Evolutionary conservation across 2,329 filamentous ascomycete genomes (phyloP).

Genomic region (Botrytis deweyae): DNA sequence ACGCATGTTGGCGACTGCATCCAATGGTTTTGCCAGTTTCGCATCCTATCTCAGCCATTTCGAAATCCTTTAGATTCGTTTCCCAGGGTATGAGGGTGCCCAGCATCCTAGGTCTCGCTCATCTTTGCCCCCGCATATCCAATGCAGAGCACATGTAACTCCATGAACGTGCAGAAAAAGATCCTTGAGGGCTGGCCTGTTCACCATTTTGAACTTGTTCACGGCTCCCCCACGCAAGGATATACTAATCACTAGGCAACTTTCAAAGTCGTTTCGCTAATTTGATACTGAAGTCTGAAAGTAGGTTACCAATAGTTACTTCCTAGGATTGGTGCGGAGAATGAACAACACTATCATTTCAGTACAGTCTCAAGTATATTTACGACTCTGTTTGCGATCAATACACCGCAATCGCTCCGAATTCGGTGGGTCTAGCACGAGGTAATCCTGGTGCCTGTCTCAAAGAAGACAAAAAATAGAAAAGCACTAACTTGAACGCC

Average conservation of each 20-base stretch:
- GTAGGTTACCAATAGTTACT: conserved; percentile 1
- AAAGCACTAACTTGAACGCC: conserved; percentile 1
- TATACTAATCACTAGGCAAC: background rate
- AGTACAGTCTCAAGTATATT: background rate
- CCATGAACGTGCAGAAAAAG: conserved; percentile 9
- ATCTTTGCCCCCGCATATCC: conserved; percentile 14
- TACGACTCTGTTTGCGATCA: background rate
- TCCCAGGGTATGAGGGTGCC: background rate
- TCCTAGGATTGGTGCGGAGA: conserved; percentile 4
- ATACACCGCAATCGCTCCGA: conserved; percentile 19
- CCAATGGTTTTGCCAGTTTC: background rate
- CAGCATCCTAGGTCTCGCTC: background rate
- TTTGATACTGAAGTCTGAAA: background rate
- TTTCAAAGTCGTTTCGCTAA: background rate
- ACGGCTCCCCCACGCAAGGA: background rate
- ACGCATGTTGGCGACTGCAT: background rate
- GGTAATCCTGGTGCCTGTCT: background rate
- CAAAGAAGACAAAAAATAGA: conserved; percentile 5
- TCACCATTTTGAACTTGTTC: background rate
- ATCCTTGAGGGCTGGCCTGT: conserved; percentile 13
- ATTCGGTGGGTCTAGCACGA: conserved; percentile 15
- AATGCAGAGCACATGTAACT: conserved; percentile 7
- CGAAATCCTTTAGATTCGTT: background rate
- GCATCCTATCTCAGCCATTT: background rate
- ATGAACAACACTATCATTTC: conserved; percentile 8